phyloP scores from a whole-genome alignment of 2,329 filamentous ascomycete genomes.

The Cordyceps pruinosa region DNA sequence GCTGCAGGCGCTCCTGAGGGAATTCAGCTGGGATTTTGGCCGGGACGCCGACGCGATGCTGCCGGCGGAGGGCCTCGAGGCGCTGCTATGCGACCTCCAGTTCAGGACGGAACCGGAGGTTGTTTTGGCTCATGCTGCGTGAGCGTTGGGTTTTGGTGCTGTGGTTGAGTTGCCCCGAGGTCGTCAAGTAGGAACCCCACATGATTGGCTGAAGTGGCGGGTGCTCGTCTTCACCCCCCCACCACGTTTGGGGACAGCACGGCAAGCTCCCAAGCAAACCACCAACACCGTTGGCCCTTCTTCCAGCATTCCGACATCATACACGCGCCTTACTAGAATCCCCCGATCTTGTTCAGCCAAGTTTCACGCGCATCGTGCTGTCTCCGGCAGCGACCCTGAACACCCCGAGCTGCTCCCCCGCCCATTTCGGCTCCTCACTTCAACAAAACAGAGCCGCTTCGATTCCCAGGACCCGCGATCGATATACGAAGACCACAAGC shows the following conservation, averaged over 20 bases:
- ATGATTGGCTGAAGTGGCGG: slow-evolving; percentile 1
- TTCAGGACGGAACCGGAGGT: not conserved
- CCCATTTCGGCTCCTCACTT: not conserved
- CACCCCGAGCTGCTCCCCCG: not conserved
- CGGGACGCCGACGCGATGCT: not conserved
- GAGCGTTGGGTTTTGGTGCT: not conserved
- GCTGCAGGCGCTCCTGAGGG: not conserved
- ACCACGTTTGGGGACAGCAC: not conserved
- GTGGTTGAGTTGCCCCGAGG: not conserved
- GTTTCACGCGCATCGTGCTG: too few species aligned
- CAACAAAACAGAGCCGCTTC: not conserved
- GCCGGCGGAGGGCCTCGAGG: not conserved
- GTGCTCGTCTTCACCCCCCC: not conserved
- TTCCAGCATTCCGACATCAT: not conserved
- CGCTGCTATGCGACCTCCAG: not conserved
- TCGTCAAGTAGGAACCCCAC: not conserved
- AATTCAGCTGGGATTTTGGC: not conserved
- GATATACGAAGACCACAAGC: not conserved
- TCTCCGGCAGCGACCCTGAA: not conserved
- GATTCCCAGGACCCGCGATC: not conserved
- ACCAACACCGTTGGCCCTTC: not conserved
- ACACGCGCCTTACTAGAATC: not conserved
- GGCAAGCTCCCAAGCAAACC: not conserved
- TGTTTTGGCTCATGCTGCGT: not conserved
- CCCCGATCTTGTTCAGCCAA: too few species aligned